Conservation (phyloP, 768 basidiomycete species). For the Kwoniella sp. region DNA sequence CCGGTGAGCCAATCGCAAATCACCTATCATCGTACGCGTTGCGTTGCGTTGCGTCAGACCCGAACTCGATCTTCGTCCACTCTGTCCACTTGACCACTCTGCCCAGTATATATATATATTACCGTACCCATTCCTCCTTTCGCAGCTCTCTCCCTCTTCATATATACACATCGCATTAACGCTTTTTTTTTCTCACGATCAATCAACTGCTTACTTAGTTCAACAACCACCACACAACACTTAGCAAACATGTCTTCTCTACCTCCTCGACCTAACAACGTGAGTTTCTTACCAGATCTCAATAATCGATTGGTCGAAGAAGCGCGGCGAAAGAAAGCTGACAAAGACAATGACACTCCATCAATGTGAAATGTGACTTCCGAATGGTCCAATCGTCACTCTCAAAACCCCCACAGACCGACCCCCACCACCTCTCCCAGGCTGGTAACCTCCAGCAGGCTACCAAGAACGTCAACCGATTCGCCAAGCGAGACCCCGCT, state of each 20-base stretch:
- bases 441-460: constrained; percentile 45
- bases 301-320: not conserved
- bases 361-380: not conserved
- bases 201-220: not conserved
- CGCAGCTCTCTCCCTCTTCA: not conserved
- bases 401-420: not conserved
- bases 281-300: constrained; percentile 3
- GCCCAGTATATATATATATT: not conserved
- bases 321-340: not conserved
- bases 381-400: too few species aligned
- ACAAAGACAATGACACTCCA: not conserved
- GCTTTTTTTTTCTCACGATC: not conserved
- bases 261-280: constrained; percentile 18
- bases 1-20: constrained; percentile 7
- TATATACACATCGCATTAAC: constrained; percentile 8
- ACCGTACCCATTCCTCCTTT: not conserved
- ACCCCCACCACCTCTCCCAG: constrained; percentile 46
- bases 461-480: constrained; percentile 51
- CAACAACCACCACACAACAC: not conserved
- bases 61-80: not conserved
- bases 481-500: constrained; percentile 56
- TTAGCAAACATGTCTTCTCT: constrained; percentile 22
- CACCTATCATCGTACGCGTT: not conserved
- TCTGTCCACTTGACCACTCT: not conserved
- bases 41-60: constrained; percentile 13